These are phyloP conservation scores for Sporodiniella umbellata DNA, from an alignment of 371 early-diverging fungal genomes.

Conservation along the genomic window DNA sequence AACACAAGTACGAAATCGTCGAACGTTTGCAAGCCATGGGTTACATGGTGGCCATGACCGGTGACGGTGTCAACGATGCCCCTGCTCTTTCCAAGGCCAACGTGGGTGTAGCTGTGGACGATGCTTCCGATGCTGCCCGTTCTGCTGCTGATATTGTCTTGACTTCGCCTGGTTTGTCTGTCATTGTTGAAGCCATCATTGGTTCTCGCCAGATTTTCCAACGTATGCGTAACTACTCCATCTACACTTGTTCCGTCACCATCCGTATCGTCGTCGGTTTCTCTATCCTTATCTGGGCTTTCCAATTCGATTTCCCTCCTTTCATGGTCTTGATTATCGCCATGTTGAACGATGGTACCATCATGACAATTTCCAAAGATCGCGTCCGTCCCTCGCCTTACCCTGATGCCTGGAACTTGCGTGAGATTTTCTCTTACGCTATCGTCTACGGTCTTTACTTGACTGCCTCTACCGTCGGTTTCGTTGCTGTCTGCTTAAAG, in stretches of 20 bases:
- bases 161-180: slow-evolving; percentile 72
- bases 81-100: slow-evolving; percentile 88
- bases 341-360: slow-evolving; percentile 59
- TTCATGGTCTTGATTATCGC: slow-evolving; percentile 61
- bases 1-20: slow-evolving; percentile 93
- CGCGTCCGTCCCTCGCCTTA: slow-evolving; percentile 53
- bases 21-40: slow-evolving; percentile 81
- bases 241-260: slow-evolving; percentile 60
- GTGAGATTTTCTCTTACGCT: slow-evolving; percentile 55
- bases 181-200: slow-evolving; percentile 65
- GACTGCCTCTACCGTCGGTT: slow-evolving; percentile 51
- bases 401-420: slow-evolving; percentile 56
- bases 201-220: slow-evolving; percentile 69
- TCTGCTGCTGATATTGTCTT: slow-evolving; percentile 77
- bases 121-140: slow-evolving; percentile 73
- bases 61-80: slow-evolving; percentile 96
- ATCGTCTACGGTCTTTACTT: slow-evolving; percentile 54
- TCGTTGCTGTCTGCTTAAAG: slow-evolving; percentile 38
- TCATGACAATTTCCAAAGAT: slow-evolving; percentile 59
- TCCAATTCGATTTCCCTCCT: slow-evolving; percentile 59
- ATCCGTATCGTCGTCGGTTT: slow-evolving; percentile 61
- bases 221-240: slow-evolving; percentile 63
- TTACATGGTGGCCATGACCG: slow-evolving; percentile 87
- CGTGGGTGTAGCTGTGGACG: slow-evolving; percentile 81
- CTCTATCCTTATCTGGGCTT: slow-evolving; percentile 53